Conservation (phyloP, 2,329 filamentous ascomycete species). For the Fusarium floridanum region DNA sequence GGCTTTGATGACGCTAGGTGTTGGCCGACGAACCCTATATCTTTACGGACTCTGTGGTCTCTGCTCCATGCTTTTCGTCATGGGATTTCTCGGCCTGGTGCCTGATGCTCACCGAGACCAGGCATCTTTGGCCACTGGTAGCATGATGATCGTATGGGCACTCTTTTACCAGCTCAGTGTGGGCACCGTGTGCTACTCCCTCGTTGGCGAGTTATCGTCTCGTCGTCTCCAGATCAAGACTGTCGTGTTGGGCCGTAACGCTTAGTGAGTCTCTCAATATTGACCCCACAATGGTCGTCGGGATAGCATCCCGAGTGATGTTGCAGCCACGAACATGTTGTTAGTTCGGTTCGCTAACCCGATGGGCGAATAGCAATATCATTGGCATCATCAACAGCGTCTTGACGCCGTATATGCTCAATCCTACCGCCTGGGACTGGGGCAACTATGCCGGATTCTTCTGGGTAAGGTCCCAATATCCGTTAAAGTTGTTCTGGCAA, state of each 20-base stretch:
- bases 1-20: conserved; percentile 80
- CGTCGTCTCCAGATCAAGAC: conserved; percentile 91
- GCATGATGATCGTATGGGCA: conserved; percentile 87
- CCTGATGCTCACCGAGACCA: conserved; percentile 68
- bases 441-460: conserved; percentile 89
- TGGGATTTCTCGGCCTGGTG: conserved; percentile 86
- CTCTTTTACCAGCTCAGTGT: conserved; percentile 88
- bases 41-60: conserved; percentile 81
- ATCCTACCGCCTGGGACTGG: conserved; percentile 90
- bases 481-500: neutral
- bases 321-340: neutral
- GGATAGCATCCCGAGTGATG: neutral
- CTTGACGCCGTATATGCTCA: conserved; percentile 92
- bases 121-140: conserved; percentile 82
- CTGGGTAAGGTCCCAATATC: conserved; percentile 67
- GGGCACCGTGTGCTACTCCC: conserved; percentile 89
- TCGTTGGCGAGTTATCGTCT: conserved; percentile 87
- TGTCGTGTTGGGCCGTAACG: conserved; percentile 84
- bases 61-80: conserved; percentile 81
- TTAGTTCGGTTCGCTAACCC: conserved; percentile 27
- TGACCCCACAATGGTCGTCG: neutral
- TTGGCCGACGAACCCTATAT: conserved; percentile 83
- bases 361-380: conserved; percentile 69
- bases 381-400: conserved; percentile 86
- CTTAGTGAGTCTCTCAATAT: conserved; percentile 65